Conservation (phyloP, 176 grass and related monocot species). For the Microstegium vimineum region DNA sequence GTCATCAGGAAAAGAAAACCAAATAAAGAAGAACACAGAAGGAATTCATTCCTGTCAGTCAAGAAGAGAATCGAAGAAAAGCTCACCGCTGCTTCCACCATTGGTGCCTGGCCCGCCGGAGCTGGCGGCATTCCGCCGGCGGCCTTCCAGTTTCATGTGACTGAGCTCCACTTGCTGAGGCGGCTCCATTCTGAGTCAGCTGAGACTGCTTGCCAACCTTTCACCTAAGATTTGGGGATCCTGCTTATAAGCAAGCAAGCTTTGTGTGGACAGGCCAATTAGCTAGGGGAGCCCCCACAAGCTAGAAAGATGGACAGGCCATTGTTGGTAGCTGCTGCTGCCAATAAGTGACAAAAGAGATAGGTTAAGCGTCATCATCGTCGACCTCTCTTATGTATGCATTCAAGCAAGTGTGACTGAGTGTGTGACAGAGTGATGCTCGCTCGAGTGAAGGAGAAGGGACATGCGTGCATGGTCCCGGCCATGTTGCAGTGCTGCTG, state of each 20-base stretch:
- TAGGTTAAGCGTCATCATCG: slow-evolving; percentile 3
- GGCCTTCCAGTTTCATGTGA: neutral
- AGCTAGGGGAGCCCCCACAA: neutral
- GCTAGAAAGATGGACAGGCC: neutral
- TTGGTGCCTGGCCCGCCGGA: neutral
- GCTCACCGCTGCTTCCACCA: slow-evolving; percentile 10
- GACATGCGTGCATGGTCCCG: slow-evolving; percentile 3
- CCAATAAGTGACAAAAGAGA: slow-evolving; percentile 14
- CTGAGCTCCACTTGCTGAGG: slow-evolving; percentile 32
- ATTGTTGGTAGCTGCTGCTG: slow-evolving; percentile 27
- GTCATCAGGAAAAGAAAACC: neutral
- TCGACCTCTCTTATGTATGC: neutral
- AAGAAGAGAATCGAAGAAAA: neutral
- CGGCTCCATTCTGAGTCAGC: slow-evolving; percentile 34
- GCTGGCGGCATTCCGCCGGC: neutral
- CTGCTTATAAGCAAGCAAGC: neutral
- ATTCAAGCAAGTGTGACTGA: no score
- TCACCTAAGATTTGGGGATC: slow-evolving; percentile 25
- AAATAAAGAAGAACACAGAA: neutral
- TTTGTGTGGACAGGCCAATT: neutral
- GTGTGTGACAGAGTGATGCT: neutral
- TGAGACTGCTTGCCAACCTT: slow-evolving; percentile 25
- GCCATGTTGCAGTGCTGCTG: neutral
- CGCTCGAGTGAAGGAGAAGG: neutral
- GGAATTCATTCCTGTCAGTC: neutral